Percentiles rank a stretch among this genome's conserved stretches.
These are phyloP conservation scores for Aphanomyces astaci DNA, from an alignment of 352 stramenopile species.

Conservation along the genomic window DNA sequence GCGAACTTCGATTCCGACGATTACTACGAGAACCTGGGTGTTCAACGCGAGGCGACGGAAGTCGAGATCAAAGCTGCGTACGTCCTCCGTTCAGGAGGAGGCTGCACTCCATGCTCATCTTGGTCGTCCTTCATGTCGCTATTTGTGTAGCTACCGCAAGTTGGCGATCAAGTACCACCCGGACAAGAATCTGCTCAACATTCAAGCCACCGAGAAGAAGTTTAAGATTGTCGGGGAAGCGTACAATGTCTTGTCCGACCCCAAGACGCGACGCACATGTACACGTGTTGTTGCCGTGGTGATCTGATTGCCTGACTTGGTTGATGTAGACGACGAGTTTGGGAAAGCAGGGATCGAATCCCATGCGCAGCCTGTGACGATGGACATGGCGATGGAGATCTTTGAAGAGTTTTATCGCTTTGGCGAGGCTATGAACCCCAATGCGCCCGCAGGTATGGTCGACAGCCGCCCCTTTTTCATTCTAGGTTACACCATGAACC, in stretches of 20 bases:
- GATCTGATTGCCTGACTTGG: neutral
- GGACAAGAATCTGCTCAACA: conserved; percentile 86
- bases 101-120: neutral
- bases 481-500: neutral
- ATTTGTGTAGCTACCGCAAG: conserved; percentile 69
- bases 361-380: conserved; percentile 74
- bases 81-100: conserved; percentile 19
- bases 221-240: conserved; percentile 92
- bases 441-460: conserved; percentile 56
- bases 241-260: conserved; percentile 91
- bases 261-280: conserved; percentile 86
- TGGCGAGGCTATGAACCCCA: conserved; percentile 74
- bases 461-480: neutral
- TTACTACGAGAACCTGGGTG: conserved; percentile 84
- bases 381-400: conserved; percentile 71
- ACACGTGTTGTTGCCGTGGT: conserved; percentile 19
- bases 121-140: neutral
- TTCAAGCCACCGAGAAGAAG: conserved; percentile 80
- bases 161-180: conserved; percentile 90
- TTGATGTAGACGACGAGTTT: conserved; percentile 82
- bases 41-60: conserved; percentile 51
- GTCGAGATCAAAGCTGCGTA: conserved; percentile 83
- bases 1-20: conserved; percentile 58
- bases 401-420: conserved; percentile 85
- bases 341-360: conserved; percentile 88